Base-by-base conservation (phyloP, 139 green algal species). In the Tetradesmus obliquus region DNA sequence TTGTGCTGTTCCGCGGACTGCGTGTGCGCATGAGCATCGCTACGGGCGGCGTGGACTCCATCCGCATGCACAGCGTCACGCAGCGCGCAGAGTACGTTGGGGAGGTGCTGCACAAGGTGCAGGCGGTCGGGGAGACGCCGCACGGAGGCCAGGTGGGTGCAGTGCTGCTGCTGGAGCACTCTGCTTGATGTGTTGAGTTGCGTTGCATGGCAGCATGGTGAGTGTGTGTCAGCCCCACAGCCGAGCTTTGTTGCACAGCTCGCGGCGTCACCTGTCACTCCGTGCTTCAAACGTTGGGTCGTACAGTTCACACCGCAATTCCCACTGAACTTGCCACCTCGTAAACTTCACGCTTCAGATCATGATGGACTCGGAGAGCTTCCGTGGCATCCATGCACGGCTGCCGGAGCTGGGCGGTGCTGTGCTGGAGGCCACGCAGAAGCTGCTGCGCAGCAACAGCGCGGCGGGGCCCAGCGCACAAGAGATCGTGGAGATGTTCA, bases 41-140 rank as follows among this genome's bases (percentile, higher is more conserved):
- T 2, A 97, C 94, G 5, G 95, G 95, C 54, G 20, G 88, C n/a
- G 90, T 92, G 12, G 93, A 95, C 22, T 58, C 87, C 20, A 87
- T 95, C 19, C 89, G 94, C 22, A 54, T 95, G 82, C 95, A 97
- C 92, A 91, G 86, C 22, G 86, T 97, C 82, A 97, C 95, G 12
- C 94, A 95, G 86, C 92, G 95, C 15, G 84, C 92, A 13, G 95
- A 97, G 92, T 97, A 97, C 86, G 84, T 84, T 19, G 95, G 95
- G 3, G 83, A 94, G 79, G 94, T 97, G 84, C 92, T 94, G 62
- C 81, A 90, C 45, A 81, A 94, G 54, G 95, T 92, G 81, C 94
- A 96, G 89, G 95, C 95, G 12, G 90, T 97, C 7, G 90, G 90
- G 5, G 95, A 97, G 74, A 93, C 94, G 53, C 95, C 95, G 0